phyloP scores from a whole-genome alignment of 345 rosid species.

The Dovyalis caffra region DNA sequence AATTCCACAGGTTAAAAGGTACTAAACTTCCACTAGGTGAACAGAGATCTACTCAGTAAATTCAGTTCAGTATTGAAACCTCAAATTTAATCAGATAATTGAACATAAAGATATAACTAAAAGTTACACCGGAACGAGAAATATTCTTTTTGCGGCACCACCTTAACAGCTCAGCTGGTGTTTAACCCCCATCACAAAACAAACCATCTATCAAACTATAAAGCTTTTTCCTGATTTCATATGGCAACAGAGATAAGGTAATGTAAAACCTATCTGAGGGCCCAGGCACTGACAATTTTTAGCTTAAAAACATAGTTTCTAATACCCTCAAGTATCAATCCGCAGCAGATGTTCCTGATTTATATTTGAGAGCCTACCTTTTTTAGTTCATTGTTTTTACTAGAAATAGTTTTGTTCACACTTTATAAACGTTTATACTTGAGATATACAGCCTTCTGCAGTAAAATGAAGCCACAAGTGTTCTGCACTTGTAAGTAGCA shows the following conservation, averaged over 20 bases:
- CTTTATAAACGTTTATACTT: background rate
- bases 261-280: background rate
- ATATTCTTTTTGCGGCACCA: background rate
- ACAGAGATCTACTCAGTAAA: background rate
- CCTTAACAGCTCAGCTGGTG: background rate
- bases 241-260: background rate
- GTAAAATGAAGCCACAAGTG: no score
- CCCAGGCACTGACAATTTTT: background rate
- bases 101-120: background rate
- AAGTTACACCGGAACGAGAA: background rate
- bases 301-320: background rate
- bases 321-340: background rate
- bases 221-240: background rate
- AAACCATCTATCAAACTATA: background rate
- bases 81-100: background rate
- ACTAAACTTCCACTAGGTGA: constrained; percentile 15
- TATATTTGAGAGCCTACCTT: background rate
- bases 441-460: background rate
- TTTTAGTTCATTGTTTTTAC: background rate
- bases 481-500: no score
- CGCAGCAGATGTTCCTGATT: background rate
- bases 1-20: constrained; percentile 19
- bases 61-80: background rate
- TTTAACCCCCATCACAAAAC: background rate
- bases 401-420: background rate